Percentiles rank a stretch among this genome's conserved stretches.
These are phyloP conservation scores for Byssoonygena ceratinophila DNA, from an alignment of 2,329 filamentous ascomycete genomes.

Conservation along the genomic window DNA sequence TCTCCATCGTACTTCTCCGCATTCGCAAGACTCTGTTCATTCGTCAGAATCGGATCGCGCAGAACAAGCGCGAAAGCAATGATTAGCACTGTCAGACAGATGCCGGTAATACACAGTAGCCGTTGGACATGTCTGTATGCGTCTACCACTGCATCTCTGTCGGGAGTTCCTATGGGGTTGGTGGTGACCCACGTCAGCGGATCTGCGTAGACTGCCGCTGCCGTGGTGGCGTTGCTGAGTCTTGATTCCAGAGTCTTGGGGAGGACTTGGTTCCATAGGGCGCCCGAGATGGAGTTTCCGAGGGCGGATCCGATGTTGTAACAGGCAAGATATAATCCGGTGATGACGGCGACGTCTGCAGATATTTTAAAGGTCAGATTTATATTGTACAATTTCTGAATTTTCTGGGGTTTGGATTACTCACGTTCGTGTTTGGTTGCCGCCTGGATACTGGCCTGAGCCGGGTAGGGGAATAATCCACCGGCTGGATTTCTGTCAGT, in stretches of 20 bases:
- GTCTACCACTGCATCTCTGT: slow-evolving; percentile 35
- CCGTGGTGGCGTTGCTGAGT: slow-evolving; percentile 34
- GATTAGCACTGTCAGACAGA: slow-evolving; percentile 39
- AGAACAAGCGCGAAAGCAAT: slow-evolving; percentile 39
- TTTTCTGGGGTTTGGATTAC: slow-evolving; percentile 7
- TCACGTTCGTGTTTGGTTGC: slow-evolving; percentile 41
- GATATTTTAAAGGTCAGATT: slow-evolving; percentile 1
- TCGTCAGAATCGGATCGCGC: slow-evolving; percentile 38
- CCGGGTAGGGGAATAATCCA: slow-evolving; percentile 49
- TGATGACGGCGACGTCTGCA: slow-evolving; percentile 51
- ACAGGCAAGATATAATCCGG: slow-evolving; percentile 51
- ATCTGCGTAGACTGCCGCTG: slow-evolving; percentile 31
- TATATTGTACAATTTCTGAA: slow-evolving; percentile 7
- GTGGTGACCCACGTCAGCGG: slow-evolving; percentile 32
- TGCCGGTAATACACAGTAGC: slow-evolving; percentile 42
- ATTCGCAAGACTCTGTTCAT: slow-evolving; percentile 38
- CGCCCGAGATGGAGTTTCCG: slow-evolving; percentile 51
- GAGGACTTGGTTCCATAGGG: slow-evolving; percentile 52
- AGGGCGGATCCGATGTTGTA: slow-evolving; percentile 54
- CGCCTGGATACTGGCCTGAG: slow-evolving; percentile 43
- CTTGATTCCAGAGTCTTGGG: slow-evolving; percentile 36
- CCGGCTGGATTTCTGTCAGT: slow-evolving; percentile 32
- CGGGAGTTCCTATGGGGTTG: slow-evolving; percentile 38
- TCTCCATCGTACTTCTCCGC: slow-evolving; percentile 27
- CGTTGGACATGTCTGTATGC: slow-evolving; percentile 40